Evolutionary conservation across 345 rosid species (phyloP).

Genomic region (Boechera divaricarpa): DNA sequence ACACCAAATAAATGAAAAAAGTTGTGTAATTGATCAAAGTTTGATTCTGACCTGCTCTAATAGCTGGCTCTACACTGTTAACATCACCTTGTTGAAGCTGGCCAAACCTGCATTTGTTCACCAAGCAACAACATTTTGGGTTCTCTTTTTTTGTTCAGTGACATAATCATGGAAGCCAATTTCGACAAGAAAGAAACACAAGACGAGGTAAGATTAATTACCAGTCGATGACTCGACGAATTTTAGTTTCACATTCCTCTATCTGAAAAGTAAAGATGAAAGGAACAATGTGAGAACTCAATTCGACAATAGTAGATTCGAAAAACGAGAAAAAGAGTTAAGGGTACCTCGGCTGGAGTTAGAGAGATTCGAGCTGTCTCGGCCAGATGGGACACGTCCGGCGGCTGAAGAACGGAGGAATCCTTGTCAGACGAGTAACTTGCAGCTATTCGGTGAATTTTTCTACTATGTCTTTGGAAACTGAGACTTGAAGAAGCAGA

Average conservation of each 20-base stretch:
- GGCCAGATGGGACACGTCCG: slow-evolving; percentile 71
- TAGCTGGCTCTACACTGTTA: slow-evolving; percentile 69
- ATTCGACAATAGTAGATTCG: background rate
- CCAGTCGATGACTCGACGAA: slow-evolving; percentile 76
- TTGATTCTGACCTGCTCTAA: slow-evolving; percentile 71
- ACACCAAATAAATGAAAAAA: slow-evolving; percentile 1
- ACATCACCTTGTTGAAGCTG: slow-evolving; percentile 91
- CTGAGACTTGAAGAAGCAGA: background rate
- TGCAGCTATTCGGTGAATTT: slow-evolving; percentile 16
- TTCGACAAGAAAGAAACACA: background rate
- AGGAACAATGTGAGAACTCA: background rate
- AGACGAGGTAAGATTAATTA: slow-evolving; percentile 16
- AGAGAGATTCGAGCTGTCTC: slow-evolving; percentile 86
- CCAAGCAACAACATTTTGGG: background rate
- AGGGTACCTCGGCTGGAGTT: slow-evolving; percentile 61
- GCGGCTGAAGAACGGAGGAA: slow-evolving; percentile 63
- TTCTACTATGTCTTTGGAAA: slow-evolving; percentile 22
- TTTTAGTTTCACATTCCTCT: slow-evolving; percentile 73
- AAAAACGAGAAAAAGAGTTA: background rate
- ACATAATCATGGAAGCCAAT: slow-evolving; percentile 1
- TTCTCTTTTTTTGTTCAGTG: background rate
- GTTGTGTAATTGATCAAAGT: background rate
- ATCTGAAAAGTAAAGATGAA: slow-evolving; percentile 41
- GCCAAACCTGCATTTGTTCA: slow-evolving; percentile 69
- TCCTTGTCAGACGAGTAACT: slow-evolving; percentile 47